Evolutionary conservation across 1,284 basidiomycete genomes (phyloP), one percentile per base, ranked within the genome.

Genomic region (Ceratobasidium papillatum): DNA sequence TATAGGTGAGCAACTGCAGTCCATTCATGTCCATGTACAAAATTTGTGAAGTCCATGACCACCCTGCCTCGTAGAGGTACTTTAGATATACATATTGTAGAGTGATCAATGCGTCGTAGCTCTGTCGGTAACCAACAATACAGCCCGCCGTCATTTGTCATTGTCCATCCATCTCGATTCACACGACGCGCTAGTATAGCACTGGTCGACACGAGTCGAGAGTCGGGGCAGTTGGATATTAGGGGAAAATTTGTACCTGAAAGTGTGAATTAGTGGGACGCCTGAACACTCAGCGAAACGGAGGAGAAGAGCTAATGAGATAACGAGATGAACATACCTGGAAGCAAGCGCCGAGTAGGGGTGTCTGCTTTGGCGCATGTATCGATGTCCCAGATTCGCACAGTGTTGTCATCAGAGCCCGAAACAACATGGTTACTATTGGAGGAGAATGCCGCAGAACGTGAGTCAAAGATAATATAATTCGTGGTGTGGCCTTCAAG

Each of bases 371-470:
- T 11, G 3, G 45, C 45, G 45, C 8, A n/a, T 19, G 45, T 47
- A 19, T 47, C 19, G 45, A 19, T 47, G 19, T 47, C 45, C 45
- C 45, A 47, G 8, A 47, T n/a, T n/a, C 45, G 45, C 19, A 47
- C 19, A 3, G 45, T 47, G 19, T 47, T 47, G 27, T 66, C 64
- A 3, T 4, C 19, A 25, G 64, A 66, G 17, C 64, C 64, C 8
- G 64, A 51, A 34, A 52, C 64, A 9, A 66, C 41, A 36, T 11
- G 49, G 12, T 7, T 17, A 30, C n/a, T 49, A 32, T 52, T 32
- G 3, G 25, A 45, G 11, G 32, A 66, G 14, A 54, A 52, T 25
- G 9, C 25, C 3, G 54, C 32, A 38, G 25, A 84, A 82, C 27
- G 80, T 80, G 9, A 80, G 78, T 79, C 79, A 32, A 56, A n/a